Percentiles rank a stretch among this genome's conserved stretches.
These are phyloP conservation scores for Ogataea glucozyma DNA, from an alignment of 805 yeast genomes.

Conservation along the genomic window DNA sequence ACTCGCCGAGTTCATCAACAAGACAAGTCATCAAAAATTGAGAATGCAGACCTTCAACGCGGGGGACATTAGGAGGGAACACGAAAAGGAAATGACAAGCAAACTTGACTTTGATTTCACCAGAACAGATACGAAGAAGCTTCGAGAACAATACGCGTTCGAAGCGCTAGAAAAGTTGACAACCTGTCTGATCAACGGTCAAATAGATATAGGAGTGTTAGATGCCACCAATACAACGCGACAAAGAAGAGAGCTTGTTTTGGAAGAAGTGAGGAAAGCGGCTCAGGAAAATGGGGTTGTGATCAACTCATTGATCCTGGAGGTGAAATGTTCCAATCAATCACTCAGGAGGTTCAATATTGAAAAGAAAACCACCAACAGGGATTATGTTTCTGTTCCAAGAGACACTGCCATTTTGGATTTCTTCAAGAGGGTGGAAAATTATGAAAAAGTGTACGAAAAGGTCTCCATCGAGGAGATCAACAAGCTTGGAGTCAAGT, in stretches of 20 bases:
- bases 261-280: slow-evolving; percentile 52
- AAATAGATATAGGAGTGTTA: slow-evolving; percentile 88
- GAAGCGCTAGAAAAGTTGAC: slow-evolving; percentile 81
- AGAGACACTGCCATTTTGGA: slow-evolving; percentile 56
- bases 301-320: slow-evolving; percentile 54
- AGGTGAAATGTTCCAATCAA: slow-evolving; percentile 57
- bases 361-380: slow-evolving; percentile 61
- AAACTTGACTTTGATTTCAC: slow-evolving; percentile 39
- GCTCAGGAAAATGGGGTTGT: slow-evolving; percentile 45
- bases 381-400: slow-evolving; percentile 56
- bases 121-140: slow-evolving; percentile 43
- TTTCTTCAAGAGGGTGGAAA: slow-evolving; percentile 55
- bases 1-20: slow-evolving; percentile 26
- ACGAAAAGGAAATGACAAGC: slow-evolving; percentile 24
- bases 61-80: slow-evolving; percentile 49
- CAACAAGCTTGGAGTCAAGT: slow-evolving; percentile 25
- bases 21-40: slow-evolving; percentile 14
- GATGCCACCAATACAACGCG: slow-evolving; percentile 71
- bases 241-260: slow-evolving; percentile 55
- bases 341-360: slow-evolving; percentile 59
- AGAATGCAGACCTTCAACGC: slow-evolving; percentile 46
- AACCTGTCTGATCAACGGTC: slow-evolving; percentile 68
- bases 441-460: slow-evolving; percentile 47
- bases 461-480: slow-evolving; percentile 39
- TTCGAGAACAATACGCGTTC: slow-evolving; percentile 92